Evolutionary conservation across 148 eudicot genomes (phyloP).

Genomic region (Silene conica): DNA sequence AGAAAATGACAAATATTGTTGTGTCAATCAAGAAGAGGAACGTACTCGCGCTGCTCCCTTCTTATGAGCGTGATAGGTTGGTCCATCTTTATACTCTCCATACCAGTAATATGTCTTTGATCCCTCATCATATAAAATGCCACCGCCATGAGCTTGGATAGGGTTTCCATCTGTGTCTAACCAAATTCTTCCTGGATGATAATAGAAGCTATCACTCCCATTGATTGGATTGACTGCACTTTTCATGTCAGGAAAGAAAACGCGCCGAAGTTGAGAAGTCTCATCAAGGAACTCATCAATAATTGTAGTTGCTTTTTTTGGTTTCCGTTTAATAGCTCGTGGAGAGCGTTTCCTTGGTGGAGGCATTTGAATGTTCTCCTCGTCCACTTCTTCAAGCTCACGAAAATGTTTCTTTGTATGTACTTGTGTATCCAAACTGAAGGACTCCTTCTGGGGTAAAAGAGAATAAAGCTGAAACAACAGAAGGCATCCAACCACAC

Average conservation of each 20-base stretch:
- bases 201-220: conserved; percentile 58
- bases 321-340: conserved; percentile 81
- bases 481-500: conserved; percentile 56
- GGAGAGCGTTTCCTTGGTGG: conserved; percentile 92
- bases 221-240: conserved; percentile 70
- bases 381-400: conserved; percentile 78
- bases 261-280: conserved; percentile 68
- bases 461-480: conserved; percentile 62
- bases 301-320: conserved; percentile 54
- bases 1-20: background rate
- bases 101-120: conserved; percentile 80
- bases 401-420: conserved; percentile 31
- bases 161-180: conserved; percentile 92
- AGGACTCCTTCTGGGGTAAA: conserved; percentile 33
- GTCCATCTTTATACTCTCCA: conserved; percentile 97
- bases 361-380: conserved; percentile 76
- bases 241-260: conserved; percentile 70
- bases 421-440: conserved; percentile 27
- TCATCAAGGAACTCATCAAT: conserved; percentile 95
- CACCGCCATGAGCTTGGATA: conserved; percentile 99
- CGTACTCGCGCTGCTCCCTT: conserved; percentile 89
- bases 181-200: conserved; percentile 92
- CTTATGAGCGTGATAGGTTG: conserved; percentile 85
- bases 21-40: background rate
- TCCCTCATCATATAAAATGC: conserved; percentile 67